Evolutionary conservation across 2,329 filamentous ascomycete genomes (phyloP).

Genomic region (Aspergillus fischeri): DNA sequence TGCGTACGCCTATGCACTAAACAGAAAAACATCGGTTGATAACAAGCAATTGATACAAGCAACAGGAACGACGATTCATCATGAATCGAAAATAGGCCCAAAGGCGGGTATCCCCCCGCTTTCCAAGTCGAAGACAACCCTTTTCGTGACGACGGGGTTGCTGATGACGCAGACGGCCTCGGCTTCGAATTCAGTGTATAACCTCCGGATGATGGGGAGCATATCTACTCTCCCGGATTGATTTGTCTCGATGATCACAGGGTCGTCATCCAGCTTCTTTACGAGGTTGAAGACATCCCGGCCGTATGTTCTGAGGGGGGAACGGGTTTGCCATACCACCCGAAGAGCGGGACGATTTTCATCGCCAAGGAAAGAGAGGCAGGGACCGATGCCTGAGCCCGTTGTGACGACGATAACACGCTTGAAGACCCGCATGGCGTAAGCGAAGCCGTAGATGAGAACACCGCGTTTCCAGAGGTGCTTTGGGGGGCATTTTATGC

Average conservation of each 20-base stretch:
- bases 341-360: conserved; percentile 43
- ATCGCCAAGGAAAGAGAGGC: conserved; percentile 58
- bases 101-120: conserved; percentile 62
- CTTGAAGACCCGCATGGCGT: conserved; percentile 62
- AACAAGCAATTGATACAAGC: neutral
- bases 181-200: conserved; percentile 45
- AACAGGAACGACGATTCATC: conserved; percentile 6
- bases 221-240: conserved; percentile 59
- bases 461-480: conserved; percentile 65
- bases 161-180: conserved; percentile 72
- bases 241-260: conserved; percentile 65
- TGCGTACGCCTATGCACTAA: neutral
- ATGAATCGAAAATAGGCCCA: conserved; percentile 71
- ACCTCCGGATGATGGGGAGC: conserved; percentile 51
- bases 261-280: conserved; percentile 54
- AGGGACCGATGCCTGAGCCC: conserved; percentile 69
- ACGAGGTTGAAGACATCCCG: conserved; percentile 54
- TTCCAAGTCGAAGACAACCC: conserved; percentile 67
- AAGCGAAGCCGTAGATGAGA: conserved; percentile 63
- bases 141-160: conserved; percentile 63
- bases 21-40: conserved; percentile 2
- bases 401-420: conserved; percentile 65
- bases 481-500: conserved; percentile 59
- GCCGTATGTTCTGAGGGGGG: conserved; percentile 61
- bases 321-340: conserved; percentile 65